phyloP scores from a whole-genome alignment of 1,284 basidiomycete species.

The Rhizopogon hawkerae region DNA sequence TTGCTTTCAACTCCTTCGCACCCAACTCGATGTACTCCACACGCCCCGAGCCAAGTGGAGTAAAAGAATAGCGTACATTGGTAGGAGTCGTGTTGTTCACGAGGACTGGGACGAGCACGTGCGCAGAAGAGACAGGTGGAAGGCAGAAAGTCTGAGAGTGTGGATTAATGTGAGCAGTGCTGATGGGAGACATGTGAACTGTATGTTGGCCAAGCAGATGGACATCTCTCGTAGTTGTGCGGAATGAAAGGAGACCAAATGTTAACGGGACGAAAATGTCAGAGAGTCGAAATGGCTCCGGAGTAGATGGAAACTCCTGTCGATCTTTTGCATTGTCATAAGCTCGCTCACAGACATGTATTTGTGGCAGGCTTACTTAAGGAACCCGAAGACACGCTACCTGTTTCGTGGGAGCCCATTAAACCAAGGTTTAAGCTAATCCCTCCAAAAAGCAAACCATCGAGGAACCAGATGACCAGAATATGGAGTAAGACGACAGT shows the following conservation, averaged over 20 bases:
- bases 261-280: constrained; percentile 40
- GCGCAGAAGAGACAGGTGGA: constrained; percentile 38
- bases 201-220: constrained; percentile 87
- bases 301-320: constrained; percentile 34
- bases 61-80: constrained; percentile 68
- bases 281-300: constrained; percentile 36
- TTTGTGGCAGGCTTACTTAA: constrained; percentile 22
- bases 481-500: constrained; percentile 56
- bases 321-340: constrained; percentile 21
- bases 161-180: constrained; percentile 79
- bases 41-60: constrained; percentile 48
- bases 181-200: constrained; percentile 82
- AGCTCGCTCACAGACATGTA: constrained; percentile 7
- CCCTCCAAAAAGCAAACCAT: constrained; percentile 67
- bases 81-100: constrained; percentile 87
- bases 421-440: constrained; percentile 41
- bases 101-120: constrained; percentile 68
- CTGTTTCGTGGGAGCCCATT: constrained; percentile 14
- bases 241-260: constrained; percentile 39
- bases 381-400: constrained; percentile 13
- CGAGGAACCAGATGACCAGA: constrained; percentile 46
- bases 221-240: constrained; percentile 29
- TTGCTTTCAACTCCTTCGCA: constrained; percentile 57
- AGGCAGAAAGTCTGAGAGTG: constrained; percentile 64
- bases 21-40: constrained; percentile 50